phyloP scores from a whole-genome alignment of 2,329 filamentous ascomycete genomes.

The Aspergillus sp. region DNA sequence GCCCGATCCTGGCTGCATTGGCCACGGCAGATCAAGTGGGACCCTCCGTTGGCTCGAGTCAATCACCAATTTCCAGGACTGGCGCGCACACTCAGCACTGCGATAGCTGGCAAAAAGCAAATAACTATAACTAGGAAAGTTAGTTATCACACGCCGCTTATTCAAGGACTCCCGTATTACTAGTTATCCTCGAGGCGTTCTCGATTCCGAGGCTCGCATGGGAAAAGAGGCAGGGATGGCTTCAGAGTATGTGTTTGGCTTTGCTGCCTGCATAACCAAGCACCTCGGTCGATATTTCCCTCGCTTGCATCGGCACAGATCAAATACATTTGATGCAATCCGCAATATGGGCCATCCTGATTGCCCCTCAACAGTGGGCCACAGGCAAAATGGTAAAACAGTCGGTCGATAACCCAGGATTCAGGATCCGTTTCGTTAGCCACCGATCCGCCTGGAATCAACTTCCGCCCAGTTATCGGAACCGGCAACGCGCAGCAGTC shows the following conservation, averaged over 20 bases:
- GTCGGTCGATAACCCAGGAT: conserved; percentile 1
- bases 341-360: neutral
- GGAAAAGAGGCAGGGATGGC: neutral
- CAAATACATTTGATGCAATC: neutral
- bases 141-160: too few relatives aligned
- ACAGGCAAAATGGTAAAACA: conserved; percentile 1
- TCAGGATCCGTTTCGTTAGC: neutral
- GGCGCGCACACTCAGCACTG: too few relatives aligned
- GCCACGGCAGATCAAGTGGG: conserved; percentile 16
- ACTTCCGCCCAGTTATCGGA: neutral
- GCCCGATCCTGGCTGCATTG: conserved; percentile 12
- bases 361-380: neutral
- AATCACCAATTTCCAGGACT: neutral
- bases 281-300: neutral
- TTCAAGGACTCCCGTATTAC: neutral
- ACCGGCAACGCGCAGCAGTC: neutral
- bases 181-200: neutral
- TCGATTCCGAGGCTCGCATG: neutral
- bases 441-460: neutral
- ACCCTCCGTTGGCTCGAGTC: neutral
- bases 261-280: neutral
- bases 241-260: too few relatives aligned
- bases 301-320: conserved; percentile 9
- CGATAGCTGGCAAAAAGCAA: neutral
- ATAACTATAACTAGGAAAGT: too few relatives aligned